Conservation (phyloP, 2,329 filamentous ascomycete species). For the Ilyonectria sp. region DNA sequence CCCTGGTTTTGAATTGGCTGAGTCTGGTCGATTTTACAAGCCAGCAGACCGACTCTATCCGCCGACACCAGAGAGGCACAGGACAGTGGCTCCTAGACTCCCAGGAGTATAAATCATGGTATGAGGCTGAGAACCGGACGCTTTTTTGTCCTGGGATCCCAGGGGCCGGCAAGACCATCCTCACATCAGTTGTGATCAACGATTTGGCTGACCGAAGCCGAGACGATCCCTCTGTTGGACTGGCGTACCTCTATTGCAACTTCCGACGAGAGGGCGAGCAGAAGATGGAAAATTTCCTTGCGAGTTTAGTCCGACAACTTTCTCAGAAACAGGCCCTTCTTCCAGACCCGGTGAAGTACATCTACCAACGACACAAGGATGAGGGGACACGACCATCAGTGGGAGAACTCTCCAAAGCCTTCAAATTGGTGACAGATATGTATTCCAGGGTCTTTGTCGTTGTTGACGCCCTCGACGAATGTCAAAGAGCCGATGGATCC, state of each 20-base stretch:
- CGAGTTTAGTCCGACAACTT: neutral
- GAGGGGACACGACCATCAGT: too few relatives aligned
- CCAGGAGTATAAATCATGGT: constrained; percentile 50
- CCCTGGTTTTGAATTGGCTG: constrained; percentile 55
- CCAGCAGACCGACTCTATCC: constrained; percentile 56
- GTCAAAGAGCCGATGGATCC: neutral
- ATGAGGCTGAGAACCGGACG: constrained; percentile 37
- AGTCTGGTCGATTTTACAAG: constrained; percentile 51
- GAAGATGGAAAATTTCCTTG: neutral
- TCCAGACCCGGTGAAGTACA: too few relatives aligned
- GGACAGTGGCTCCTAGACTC: constrained; percentile 60
- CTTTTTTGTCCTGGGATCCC: constrained; percentile 57
- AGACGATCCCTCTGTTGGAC: neutral
- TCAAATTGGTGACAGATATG: neutral
- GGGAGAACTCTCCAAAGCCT: too few relatives aligned
- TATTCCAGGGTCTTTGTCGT: constrained; percentile 34
- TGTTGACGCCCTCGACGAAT: constrained; percentile 48
- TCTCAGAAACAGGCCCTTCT: too few relatives aligned
- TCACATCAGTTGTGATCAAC: neutral
- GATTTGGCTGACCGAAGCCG: neutral
- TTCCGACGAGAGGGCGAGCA: neutral
- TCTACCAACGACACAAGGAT: too few relatives aligned
- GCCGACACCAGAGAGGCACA: constrained; percentile 52
- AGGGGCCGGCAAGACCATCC: constrained; percentile 4
- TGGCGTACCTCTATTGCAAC: neutral